Percentiles rank a stretch among this genome's conserved stretches.
phyloP scores from a whole-genome alignment of 805 yeast species.

The Cyberlindnera galapagoensis region DNA sequence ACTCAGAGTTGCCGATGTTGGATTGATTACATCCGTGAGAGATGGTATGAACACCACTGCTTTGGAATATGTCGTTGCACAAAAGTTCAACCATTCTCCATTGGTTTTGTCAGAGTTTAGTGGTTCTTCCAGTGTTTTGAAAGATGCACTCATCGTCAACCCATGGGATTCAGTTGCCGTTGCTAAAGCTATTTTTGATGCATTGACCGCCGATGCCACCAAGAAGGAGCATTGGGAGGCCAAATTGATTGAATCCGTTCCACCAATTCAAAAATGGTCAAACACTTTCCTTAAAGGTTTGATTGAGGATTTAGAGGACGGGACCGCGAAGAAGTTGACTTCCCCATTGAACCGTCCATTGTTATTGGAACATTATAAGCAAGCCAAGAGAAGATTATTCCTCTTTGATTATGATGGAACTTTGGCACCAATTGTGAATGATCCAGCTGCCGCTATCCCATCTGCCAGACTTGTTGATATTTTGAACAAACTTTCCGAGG shows the following conservation, averaged over 20 bases:
- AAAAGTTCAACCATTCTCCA: constrained; percentile 66
- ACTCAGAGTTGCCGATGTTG: constrained; percentile 82
- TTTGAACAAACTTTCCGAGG: constrained; percentile 54
- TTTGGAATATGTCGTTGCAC: constrained; percentile 85
- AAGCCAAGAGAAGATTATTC: constrained; percentile 65
- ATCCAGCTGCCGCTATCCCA: constrained; percentile 98
- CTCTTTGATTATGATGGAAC: constrained; percentile 98
- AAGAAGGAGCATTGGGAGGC: constrained; percentile 41
- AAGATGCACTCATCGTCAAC: constrained; percentile 75
- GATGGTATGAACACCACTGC: constrained; percentile 98
- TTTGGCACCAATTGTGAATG: constrained; percentile 89
- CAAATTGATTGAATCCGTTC: constrained; percentile 57
- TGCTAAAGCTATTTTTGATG: constrained; percentile 71
- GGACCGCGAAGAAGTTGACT: constrained; percentile 46
- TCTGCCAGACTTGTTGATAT: constrained; percentile 61
- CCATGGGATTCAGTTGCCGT: constrained; percentile 98
- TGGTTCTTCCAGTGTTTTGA: constrained; percentile 71
- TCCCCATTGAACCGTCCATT: constrained; percentile 77
- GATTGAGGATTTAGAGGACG: constrained; percentile 32
- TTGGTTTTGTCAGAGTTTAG: constrained; percentile 88
- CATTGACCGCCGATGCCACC: constrained; percentile 48
- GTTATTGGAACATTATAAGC: constrained; percentile 50
- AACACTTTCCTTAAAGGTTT: constrained; percentile 49
- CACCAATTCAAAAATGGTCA: constrained; percentile 80
- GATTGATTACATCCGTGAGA: constrained; percentile 82